phyloP scores from a whole-genome alignment of 2,329 filamentous ascomycete genomes.

The Phaeosphaeriaceae sp. region DNA sequence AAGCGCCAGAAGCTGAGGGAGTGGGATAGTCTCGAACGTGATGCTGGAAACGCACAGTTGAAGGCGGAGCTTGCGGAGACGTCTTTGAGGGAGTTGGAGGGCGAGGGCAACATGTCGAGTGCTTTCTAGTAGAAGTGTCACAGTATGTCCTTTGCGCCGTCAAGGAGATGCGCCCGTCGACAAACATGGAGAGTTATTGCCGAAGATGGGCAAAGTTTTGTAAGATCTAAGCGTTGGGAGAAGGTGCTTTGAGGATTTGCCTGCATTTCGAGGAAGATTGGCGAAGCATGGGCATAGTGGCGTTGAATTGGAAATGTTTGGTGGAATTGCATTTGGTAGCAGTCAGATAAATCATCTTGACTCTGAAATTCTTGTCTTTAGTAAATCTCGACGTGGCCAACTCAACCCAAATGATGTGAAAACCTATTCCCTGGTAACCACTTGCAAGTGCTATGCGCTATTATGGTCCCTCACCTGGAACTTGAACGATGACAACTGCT shows the following conservation, averaged over 20 bases:
- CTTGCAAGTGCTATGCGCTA: background rate
- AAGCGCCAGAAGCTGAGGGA: constrained; percentile 54
- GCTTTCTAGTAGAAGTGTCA: constrained; percentile 36
- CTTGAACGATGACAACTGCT: constrained; percentile 16
- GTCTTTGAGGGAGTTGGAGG: constrained; percentile 51
- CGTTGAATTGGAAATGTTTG: background rate
- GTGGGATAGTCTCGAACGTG: constrained; percentile 55
- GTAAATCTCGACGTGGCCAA: too few species aligned
- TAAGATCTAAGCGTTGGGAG: background rate
- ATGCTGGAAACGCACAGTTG: constrained; percentile 53
- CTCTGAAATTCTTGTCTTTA: background rate
- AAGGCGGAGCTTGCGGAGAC: constrained; percentile 56
- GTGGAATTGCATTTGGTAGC: background rate
- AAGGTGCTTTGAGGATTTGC: background rate
- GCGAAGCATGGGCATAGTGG: background rate
- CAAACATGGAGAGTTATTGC: background rate
- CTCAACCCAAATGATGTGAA: too few species aligned
- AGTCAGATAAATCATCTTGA: background rate
- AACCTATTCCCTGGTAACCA: too few species aligned
- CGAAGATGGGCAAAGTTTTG: background rate
- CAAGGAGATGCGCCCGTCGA: too few species aligned
- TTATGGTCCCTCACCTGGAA: background rate
- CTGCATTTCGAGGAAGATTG: background rate
- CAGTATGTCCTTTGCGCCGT: background rate
- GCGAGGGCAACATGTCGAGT: constrained; percentile 48